phyloP scores from a whole-genome alignment of 1,139 yeast genomes.

The Williopsis jadinii region DNA sequence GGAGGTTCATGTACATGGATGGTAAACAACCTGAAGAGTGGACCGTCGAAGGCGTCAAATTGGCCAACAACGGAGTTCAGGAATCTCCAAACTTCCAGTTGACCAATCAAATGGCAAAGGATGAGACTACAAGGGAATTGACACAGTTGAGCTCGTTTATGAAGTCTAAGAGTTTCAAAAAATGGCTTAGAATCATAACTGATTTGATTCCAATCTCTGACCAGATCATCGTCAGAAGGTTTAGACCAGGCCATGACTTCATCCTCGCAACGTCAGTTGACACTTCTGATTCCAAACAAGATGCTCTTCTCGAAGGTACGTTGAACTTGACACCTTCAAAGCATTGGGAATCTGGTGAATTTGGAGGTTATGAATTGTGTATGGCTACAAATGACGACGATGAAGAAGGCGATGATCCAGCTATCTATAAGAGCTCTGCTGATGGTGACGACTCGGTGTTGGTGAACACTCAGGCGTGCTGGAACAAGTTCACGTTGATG shows the following conservation, averaged over 20 bases:
- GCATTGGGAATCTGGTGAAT: conserved; percentile 82
- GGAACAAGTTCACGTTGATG: conserved; percentile 77
- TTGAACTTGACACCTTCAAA: conserved; percentile 70
- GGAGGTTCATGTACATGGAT: conserved; percentile 77
- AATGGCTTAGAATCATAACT: conserved; percentile 64
- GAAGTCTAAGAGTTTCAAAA: conserved; percentile 54
- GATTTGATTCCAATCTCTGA: conserved; percentile 59
- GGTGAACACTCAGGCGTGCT: conserved; percentile 71
- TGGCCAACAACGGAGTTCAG: conserved; percentile 36
- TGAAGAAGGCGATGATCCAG: conserved; percentile 34
- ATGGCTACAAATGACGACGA: conserved; percentile 50
- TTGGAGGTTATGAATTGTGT: conserved; percentile 91
- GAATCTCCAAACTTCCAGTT: conserved; percentile 49
- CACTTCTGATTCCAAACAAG: conserved; percentile 25
- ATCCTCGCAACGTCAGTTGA: conserved; percentile 77
- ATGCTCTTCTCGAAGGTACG: conserved; percentile 48
- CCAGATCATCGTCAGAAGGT: conserved; percentile 69
- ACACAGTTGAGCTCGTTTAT: conserved; percentile 52
- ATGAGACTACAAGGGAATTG: conserved; percentile 29
- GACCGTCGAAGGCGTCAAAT: conserved; percentile 24
- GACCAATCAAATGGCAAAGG: conserved; percentile 21
- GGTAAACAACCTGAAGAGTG: conserved; percentile 39
- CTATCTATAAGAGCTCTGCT: conserved; percentile 32
- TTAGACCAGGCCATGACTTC: conserved; percentile 93
- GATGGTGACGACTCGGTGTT: conserved; percentile 74